Evolutionary conservation across 2,329 filamentous ascomycete genomes (phyloP).

Genomic region (Fusarium chaquense): DNA sequence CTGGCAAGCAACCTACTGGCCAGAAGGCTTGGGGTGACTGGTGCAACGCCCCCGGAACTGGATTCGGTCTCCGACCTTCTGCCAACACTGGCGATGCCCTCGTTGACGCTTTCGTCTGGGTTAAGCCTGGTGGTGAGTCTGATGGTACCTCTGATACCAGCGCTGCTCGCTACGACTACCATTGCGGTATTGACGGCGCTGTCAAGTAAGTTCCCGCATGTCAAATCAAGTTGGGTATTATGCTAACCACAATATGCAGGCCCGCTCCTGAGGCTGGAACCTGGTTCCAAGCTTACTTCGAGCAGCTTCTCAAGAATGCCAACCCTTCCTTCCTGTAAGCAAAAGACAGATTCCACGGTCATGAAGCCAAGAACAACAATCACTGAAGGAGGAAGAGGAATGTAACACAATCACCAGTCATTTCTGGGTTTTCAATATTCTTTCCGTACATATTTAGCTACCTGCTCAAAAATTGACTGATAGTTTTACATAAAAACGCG

Average conservation of each 20-base stretch:
- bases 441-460: constrained; percentile 5
- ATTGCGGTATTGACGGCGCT: constrained; percentile 65
- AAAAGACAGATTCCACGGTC: no score
- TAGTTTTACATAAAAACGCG: not conserved
- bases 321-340: constrained; percentile 61
- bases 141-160: constrained; percentile 62
- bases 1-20: constrained; percentile 70
- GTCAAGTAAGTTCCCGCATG: constrained; percentile 50
- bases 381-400: not conserved
- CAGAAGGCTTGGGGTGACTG: constrained; percentile 73
- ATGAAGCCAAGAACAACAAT: not conserved
- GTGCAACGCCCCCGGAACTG: constrained; percentile 74
- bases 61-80: constrained; percentile 73
- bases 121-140: constrained; percentile 75
- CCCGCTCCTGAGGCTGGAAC: constrained; percentile 77
- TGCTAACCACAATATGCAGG: constrained; percentile 51
- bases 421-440: not conserved
- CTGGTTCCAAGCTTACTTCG: constrained; percentile 75
- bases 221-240: rapidly evolving
- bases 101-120: constrained; percentile 76
- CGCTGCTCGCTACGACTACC: constrained; percentile 55
- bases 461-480: not conserved
- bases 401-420: not conserved
- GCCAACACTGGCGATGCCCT: constrained; percentile 70
- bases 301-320: constrained; percentile 66